phyloP scores from a whole-genome alignment of 176 grass and related monocot genomes.

The Oryza longistaminata region DNA sequence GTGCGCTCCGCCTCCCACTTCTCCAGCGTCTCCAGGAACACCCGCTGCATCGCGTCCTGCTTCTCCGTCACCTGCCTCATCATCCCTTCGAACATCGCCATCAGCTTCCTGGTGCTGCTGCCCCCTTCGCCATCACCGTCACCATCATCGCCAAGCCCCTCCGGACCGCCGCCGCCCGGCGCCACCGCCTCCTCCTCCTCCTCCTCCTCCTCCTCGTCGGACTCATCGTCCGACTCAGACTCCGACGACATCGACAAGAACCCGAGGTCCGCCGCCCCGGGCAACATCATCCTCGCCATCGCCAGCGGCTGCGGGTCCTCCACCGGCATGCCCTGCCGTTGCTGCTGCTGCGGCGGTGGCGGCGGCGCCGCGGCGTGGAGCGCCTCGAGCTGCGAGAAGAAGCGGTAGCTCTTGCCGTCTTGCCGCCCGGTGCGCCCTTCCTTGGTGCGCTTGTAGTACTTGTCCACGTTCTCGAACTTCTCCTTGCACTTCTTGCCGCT shows the following conservation, averaged over 20 bases:
- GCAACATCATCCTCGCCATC: constrained; percentile 9
- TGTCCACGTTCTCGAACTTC: constrained; percentile 99
- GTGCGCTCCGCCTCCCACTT: constrained; percentile 72
- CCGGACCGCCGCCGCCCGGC: constrained; percentile 9
- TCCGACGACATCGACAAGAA: constrained; percentile 59
- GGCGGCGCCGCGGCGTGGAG: constrained; percentile 46
- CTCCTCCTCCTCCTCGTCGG: constrained; percentile 29
- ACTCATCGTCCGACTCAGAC: constrained; percentile 45
- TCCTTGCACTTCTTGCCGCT: constrained; percentile 94
- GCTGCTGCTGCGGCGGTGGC: background rate
- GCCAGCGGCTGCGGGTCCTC: constrained; percentile 11
- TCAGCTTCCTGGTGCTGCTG: constrained; percentile 46
- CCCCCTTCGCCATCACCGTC: background rate
- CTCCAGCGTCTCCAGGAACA: constrained; percentile 70
- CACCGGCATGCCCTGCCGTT: background rate
- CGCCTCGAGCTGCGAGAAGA: constrained; percentile 79
- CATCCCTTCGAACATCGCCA: constrained; percentile 74
- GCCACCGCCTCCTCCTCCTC: constrained; percentile 41
- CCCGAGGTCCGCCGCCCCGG: constrained; percentile 41
- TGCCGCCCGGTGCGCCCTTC: constrained; percentile 76
- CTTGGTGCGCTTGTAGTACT: constrained; percentile 99
- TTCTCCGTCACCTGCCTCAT: constrained; percentile 68
- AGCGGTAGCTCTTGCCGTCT: constrained; percentile 97
- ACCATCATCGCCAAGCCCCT: background rate
- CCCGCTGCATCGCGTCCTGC: constrained; percentile 77